Base-by-base conservation (phyloP, 2,329 filamentous ascomycete genomes). In the Ceratocystis huliohia region DNA sequence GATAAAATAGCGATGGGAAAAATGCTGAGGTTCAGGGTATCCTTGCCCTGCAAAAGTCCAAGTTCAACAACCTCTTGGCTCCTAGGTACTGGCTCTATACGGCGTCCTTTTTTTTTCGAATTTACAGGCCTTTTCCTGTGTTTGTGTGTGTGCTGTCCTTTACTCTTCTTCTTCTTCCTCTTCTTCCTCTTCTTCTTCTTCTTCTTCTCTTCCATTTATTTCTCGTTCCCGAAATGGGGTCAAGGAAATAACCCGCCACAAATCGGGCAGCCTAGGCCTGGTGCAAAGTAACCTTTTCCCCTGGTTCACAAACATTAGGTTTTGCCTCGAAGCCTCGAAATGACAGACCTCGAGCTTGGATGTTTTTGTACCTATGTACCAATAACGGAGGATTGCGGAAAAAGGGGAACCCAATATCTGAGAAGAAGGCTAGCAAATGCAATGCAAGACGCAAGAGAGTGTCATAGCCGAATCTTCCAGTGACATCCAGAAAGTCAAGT, bases 271-370 rank as follows among this genome's bases (percentile, higher is more conserved):
- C 10, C 46, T 50, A 50, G 46, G 22, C 46, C 22, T 20, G 15
- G 46, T 50, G 46, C 22, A 50, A 20, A 50, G 46, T 22, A 50
- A 50, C 17, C n/a, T 22, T 37, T 50, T 22, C 46, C 46, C 46
- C 46, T 50, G 46, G 46, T 50, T 50, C 46, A 50, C 46, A 20
- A 37, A 50, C 46, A 50, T 50, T 50, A 50, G n/a, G 46, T 50
- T 50, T 50, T 50, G 46, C 46, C 46, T 50, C 46, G 46, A 50
- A 50, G 46, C 25, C 46, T 50, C 6, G n/a, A 50, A 50, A 20
- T 50, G 15, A n/a, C 46, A 20, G 22, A 10, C 15, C 46, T 20
- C 46, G 22, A 50, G 46, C 46, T 50, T 50, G 46, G 46, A 50
- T 50, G 17, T 50, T 50, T 22, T 50, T 50, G 33, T 37, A 37